Percentiles rank a stretch among this genome's conserved stretches.
phyloP scores from a whole-genome alignment of 768 basidiomycete genomes.

The Multifurca ochricompacta region DNA sequence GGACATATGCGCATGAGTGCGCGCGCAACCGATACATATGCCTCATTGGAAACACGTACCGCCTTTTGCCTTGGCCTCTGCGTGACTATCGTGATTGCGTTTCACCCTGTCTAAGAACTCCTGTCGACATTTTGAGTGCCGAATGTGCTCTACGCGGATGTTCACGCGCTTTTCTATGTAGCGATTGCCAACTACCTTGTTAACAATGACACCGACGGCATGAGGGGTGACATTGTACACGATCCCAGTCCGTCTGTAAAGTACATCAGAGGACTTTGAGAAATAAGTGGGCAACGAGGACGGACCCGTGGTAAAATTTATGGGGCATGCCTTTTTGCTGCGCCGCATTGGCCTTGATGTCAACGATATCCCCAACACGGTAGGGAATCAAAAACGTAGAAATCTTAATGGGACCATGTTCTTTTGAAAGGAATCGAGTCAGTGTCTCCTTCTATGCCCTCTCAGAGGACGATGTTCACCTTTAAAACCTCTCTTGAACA shows the following conservation, averaged over 20 bases:
- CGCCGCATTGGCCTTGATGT: conserved; percentile 98
- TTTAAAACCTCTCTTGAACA: conserved; percentile 99
- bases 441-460: not conserved
- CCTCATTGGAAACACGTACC: conserved; percentile 42
- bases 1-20: not conserved
- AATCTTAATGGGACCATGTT: conserved; percentile 82
- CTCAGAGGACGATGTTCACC: conserved; percentile 43
- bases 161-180: conserved; percentile 99
- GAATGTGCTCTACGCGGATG: conserved; percentile 91
- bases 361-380: conserved; percentile 96
- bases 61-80: conserved; percentile 83
- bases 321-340: conserved; percentile 99
- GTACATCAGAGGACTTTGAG: not conserved
- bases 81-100: conserved; percentile 77
- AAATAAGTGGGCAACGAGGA: conserved; percentile 21
- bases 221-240: conserved; percentile 96
- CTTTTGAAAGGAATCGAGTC: conserved; percentile 32
- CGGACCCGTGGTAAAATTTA: conserved; percentile 96
- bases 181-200: conserved; percentile 98
- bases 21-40: not conserved
- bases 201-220: conserved; percentile 92
- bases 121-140: conserved; percentile 94
- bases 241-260: conserved; percentile 85
- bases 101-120: conserved; percentile 97
- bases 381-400: conserved; percentile 93